A percentile compares a stretch with the other conserved stretches of the same genome.
Evolutionary conservation across 208 protist species (phyloP).

Genomic region (Leishmania tropica): DNA sequence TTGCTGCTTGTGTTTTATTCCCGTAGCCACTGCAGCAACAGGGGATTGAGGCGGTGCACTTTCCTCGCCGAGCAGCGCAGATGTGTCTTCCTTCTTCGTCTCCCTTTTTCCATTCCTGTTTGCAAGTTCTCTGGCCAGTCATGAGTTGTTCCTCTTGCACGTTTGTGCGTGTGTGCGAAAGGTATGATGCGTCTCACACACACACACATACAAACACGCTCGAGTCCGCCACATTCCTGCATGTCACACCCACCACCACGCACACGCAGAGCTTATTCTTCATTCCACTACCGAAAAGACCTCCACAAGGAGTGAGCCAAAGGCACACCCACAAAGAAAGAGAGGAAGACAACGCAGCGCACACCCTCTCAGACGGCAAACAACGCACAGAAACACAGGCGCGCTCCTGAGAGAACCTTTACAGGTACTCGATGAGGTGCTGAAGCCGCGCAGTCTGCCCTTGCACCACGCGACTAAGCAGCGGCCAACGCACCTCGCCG

Average conservation of each 20-base stretch:
- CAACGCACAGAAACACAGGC: background rate
- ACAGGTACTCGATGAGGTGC: conserved; percentile 16
- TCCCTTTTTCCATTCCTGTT: no score
- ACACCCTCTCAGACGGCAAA: background rate
- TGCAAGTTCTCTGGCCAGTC: no score
- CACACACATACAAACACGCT: background rate
- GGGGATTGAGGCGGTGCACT: background rate
- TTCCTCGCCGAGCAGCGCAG: background rate
- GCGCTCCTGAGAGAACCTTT: background rate
- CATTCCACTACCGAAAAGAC: background rate
- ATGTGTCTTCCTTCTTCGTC: background rate
- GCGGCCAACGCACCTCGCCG: conserved; percentile 33
- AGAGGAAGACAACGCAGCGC: background rate
- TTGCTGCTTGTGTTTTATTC: background rate
- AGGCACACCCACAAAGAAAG: background rate
- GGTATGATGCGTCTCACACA: background rate
- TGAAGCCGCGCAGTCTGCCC: conserved; percentile 21
- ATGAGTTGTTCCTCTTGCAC: background rate
- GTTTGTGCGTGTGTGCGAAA: background rate
- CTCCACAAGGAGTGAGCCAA: background rate
- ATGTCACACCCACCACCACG: background rate
- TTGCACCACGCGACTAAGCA: conserved; percentile 28
- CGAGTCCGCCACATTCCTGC: background rate
- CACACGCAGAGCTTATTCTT: background rate
- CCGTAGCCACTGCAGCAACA: background rate